Percentiles rank a stretch among this genome's conserved stretches.
Evolutionary conservation across 768 basidiomycete species (phyloP).

Genomic region (Gloeostereum incarnatum): DNA sequence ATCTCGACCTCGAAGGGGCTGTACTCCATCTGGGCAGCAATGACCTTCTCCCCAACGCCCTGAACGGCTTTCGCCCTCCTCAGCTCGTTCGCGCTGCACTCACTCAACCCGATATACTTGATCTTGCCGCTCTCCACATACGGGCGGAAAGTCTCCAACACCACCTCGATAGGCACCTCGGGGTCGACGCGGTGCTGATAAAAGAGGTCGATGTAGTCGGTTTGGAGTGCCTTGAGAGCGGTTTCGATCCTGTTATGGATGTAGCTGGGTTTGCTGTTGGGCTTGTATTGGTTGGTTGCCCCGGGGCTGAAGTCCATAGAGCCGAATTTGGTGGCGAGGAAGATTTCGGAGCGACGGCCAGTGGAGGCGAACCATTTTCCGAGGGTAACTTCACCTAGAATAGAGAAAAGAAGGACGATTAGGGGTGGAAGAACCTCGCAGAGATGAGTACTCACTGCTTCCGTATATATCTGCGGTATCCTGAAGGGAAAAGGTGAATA

Average conservation of each 20-base stretch:
- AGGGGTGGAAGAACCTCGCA: neutral
- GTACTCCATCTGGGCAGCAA: constrained; percentile 23
- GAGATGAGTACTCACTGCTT: constrained; percentile 5
- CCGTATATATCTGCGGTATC: constrained; percentile 31
- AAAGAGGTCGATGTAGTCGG: constrained; percentile 20
- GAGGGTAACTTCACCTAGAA: constrained; percentile 21
- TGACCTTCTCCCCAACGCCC: constrained; percentile 15
- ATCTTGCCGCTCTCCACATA: constrained; percentile 17
- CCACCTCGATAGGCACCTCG: constrained; percentile 16
- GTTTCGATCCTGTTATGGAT: constrained; percentile 16
- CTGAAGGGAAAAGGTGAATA: no score
- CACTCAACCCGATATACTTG: constrained; percentile 24
- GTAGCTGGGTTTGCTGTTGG: constrained; percentile 24
- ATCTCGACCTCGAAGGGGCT: constrained; percentile 16
- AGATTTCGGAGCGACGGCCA: constrained; percentile 22
- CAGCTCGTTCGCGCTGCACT: constrained; percentile 18
- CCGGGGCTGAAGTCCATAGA: constrained; percentile 7
- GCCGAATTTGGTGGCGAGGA: constrained; percentile 42
- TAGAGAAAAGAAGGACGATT: neutral
- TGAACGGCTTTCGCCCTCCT: constrained; percentile 19
- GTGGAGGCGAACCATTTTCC: constrained; percentile 27
- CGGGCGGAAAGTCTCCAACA: constrained; percentile 7
- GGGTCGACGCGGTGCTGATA: constrained; percentile 17
- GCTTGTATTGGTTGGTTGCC: constrained; percentile 8
- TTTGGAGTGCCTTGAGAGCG: constrained; percentile 20